These are phyloP conservation scores for Xerophyta viscosa DNA, from an alignment of 106 monocot genomes.

Conservation along the genomic window DNA sequence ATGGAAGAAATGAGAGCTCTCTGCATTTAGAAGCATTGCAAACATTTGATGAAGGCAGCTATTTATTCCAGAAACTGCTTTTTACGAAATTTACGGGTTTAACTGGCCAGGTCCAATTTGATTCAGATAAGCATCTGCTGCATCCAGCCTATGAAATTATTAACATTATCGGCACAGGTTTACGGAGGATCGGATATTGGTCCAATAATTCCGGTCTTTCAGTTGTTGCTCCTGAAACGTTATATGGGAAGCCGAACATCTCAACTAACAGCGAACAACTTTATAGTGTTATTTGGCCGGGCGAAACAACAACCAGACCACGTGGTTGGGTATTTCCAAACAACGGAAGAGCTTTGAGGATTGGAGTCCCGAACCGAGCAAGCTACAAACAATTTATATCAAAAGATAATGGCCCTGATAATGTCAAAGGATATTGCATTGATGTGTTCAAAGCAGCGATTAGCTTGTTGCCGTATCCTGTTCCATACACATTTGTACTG, in stretches of 20 bases:
- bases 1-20: slow-evolving; percentile 12
- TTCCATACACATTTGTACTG: slow-evolving; percentile 16
- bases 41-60: slow-evolving; percentile 13
- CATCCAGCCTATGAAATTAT: slow-evolving; percentile 37
- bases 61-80: slow-evolving; percentile 13
- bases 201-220: slow-evolving; percentile 32
- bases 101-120: slow-evolving; percentile 24
- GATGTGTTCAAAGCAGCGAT: slow-evolving; percentile 41
- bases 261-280: slow-evolving; percentile 23
- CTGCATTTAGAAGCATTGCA: slow-evolving; percentile 16
- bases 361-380: slow-evolving; percentile 31
- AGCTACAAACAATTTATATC: slow-evolving; percentile 28
- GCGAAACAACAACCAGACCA: slow-evolving; percentile 20
- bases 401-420: slow-evolving; percentile 12
- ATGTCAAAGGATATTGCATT: slow-evolving; percentile 23
- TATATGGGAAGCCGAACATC: slow-evolving; percentile 8
- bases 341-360: slow-evolving; percentile 29
- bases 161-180: slow-evolving; percentile 20
- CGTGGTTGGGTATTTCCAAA: slow-evolving; percentile 42
- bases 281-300: slow-evolving; percentile 33
- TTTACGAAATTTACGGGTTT: slow-evolving; percentile 17
- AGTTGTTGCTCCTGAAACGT: slow-evolving; percentile 23
- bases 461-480: slow-evolving; percentile 32
- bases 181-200: slow-evolving; percentile 30
- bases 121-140: slow-evolving; percentile 21